Percentiles rank a stretch among this genome's conserved stretches.
phyloP scores from a whole-genome alignment of 2,329 filamentous ascomycete genomes.

The Lecanosticta acicola region DNA sequence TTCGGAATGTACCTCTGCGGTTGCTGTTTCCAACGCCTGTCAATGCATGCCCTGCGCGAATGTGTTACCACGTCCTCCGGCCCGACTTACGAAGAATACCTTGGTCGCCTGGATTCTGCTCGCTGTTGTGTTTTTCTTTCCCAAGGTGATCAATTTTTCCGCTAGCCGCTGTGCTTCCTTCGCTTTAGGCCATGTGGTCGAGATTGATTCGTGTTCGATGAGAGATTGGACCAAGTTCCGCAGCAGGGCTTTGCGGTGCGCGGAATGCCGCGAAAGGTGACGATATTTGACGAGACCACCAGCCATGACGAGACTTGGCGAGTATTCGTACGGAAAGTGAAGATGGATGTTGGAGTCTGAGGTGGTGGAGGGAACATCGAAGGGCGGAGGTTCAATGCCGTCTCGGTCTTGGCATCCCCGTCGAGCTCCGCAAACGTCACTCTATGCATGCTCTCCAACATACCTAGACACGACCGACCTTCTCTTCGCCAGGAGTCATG shows the following conservation, averaged over 20 bases:
- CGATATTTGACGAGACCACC: slow-evolving; percentile 83
- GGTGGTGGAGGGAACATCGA: neutral
- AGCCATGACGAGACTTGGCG: too few relatives aligned
- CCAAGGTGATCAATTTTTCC: slow-evolving; percentile 89
- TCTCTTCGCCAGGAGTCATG: slow-evolving; percentile 19
- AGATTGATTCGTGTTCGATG: slow-evolving; percentile 86
- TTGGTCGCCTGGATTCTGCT: slow-evolving; percentile 67
- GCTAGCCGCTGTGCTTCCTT: slow-evolving; percentile 93
- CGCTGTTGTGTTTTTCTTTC: slow-evolving; percentile 86
- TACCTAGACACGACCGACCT: neutral
- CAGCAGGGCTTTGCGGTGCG: slow-evolving; percentile 85
- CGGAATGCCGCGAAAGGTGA: slow-evolving; percentile 75
- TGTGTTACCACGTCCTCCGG: too few relatives aligned
- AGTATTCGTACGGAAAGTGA: slow-evolving; percentile 22
- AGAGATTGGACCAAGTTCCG: slow-evolving; percentile 95
- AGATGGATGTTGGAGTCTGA: neutral
- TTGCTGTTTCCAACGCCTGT: slow-evolving; percentile 1
- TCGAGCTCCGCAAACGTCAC: neutral
- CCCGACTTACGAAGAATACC: slow-evolving; percentile 67
- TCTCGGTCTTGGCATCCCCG: neutral
- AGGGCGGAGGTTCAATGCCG: slow-evolving; percentile 4
- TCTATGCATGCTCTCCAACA: too few relatives aligned
- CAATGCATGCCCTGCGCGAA: neutral
- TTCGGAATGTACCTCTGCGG: slow-evolving; percentile 57
- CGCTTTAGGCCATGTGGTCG: slow-evolving; percentile 91